These are phyloP conservation scores for Domatiomyces catenatus DNA, from an alignment of 2,329 filamentous ascomycete species.

Conservation along the genomic window DNA sequence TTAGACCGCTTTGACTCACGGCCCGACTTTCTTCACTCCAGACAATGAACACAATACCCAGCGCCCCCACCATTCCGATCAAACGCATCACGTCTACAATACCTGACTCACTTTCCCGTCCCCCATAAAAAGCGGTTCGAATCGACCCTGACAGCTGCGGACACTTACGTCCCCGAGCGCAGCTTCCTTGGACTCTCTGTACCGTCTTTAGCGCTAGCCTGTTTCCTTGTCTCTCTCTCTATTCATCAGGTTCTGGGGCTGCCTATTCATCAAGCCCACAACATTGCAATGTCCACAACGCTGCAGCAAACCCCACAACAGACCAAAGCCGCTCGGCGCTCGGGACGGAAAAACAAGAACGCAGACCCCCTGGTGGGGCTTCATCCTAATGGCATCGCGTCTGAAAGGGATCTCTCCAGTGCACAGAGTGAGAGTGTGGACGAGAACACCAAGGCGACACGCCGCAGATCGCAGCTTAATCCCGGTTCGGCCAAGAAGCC, in stretches of 20 bases:
- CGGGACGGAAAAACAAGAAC: constrained; percentile 25
- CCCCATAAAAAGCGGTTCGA: constrained; percentile 14
- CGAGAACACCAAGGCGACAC: neutral
- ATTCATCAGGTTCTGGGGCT: constrained; percentile 23
- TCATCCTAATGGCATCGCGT: constrained; percentile 22
- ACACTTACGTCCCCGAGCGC: neutral
- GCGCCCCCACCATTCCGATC: constrained; percentile 5
- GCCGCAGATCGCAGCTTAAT: neutral
- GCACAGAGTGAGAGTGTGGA: constrained; percentile 15
- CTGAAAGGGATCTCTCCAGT: constrained; percentile 20
- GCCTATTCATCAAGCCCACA: constrained; percentile 34
- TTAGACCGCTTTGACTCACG: constrained; percentile 2
- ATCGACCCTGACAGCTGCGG: constrained; percentile 6
- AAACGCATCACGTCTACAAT: constrained; percentile 10
- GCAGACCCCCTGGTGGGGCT: neutral
- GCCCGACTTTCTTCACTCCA: constrained; percentile 2
- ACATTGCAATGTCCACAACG: constrained; percentile 31
- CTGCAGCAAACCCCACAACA: constrained; percentile 23
- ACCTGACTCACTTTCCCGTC: constrained; percentile 9
- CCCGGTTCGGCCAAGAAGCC: neutral
- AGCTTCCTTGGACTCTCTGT: constrained; percentile 2
- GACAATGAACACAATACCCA: constrained; percentile 14
- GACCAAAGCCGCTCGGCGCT: constrained; percentile 29
- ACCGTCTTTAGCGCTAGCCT: constrained; percentile 15
- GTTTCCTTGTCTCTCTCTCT: constrained; percentile 19